A percentile compares a stretch with the other conserved stretches of the same genome.
Conservation (phyloP, 257 asterid genomes). For the Nicotiana attenuata region DNA sequence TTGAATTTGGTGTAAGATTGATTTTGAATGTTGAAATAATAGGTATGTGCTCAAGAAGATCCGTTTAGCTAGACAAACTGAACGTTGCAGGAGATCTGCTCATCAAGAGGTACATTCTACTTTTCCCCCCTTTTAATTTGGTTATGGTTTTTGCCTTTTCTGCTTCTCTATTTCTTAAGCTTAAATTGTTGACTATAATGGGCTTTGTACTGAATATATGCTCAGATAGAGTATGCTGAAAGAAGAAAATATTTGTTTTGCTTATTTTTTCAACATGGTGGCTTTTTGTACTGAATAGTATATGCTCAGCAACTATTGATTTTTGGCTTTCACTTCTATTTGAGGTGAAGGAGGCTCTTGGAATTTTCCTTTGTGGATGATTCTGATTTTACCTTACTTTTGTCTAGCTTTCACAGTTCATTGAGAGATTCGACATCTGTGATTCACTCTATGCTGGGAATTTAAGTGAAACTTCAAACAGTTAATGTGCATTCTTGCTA, state of each 20-base stretch:
- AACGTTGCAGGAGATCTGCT: slow-evolving; percentile 99
- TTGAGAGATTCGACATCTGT: background rate
- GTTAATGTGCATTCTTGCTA: background rate
- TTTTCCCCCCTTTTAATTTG: background rate
- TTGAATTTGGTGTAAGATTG: slow-evolving; percentile 5
- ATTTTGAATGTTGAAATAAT: slow-evolving; percentile 16
- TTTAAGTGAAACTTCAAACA: background rate
- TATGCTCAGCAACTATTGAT: background rate
- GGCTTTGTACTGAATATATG: background rate
- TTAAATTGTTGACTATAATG: background rate
- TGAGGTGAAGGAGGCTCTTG: background rate
- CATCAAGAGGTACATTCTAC: slow-evolving; percentile 73
- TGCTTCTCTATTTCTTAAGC: background rate
- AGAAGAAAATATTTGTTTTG: background rate
- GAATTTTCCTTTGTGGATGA: background rate
- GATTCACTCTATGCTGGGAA: background rate
- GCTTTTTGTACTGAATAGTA: background rate
- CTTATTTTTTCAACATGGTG: background rate
- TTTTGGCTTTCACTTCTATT: background rate
- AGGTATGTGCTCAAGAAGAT: slow-evolving; percentile 98
- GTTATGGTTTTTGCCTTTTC: slow-evolving; percentile 2
- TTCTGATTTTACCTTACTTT: background rate
- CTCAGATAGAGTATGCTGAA: background rate
- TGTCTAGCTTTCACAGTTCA: background rate
- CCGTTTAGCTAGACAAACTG: slow-evolving; percentile 93